Percentiles rank a stretch among this genome's conserved stretches.
Conservation (phyloP, 1,139 yeast genomes). For the Debaryomyces sp. region DNA sequence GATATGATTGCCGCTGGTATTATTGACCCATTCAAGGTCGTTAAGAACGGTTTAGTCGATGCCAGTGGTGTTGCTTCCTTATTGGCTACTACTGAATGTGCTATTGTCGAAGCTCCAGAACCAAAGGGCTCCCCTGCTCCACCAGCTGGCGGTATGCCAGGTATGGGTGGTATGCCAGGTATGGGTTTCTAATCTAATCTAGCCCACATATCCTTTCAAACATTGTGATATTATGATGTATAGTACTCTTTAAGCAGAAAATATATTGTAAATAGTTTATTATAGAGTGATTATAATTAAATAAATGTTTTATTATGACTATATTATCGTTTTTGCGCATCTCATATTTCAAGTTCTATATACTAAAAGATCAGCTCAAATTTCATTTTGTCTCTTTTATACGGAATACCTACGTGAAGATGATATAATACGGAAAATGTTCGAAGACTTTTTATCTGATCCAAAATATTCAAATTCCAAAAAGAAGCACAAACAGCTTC, state of each 20-base stretch:
- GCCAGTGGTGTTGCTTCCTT: constrained; percentile 98
- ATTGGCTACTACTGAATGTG: constrained; percentile 98
- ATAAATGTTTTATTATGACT: constrained; percentile 1
- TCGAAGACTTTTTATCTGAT: constrained; percentile 22
- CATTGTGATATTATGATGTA: constrained; percentile 6
- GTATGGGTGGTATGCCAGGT: constrained; percentile 41
- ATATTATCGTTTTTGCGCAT: constrained; percentile 1
- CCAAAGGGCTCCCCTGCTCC: constrained; percentile 71
- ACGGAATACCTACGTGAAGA: background rate
- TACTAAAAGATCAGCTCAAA: background rate
- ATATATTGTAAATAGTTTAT: constrained; percentile 12
- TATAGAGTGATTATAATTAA: constrained; percentile 7
- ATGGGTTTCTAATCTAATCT: constrained; percentile 12
- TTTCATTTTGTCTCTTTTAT: background rate
- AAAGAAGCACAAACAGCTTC: constrained; percentile 17
- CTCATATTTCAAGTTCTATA: background rate
- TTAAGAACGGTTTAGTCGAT: constrained; percentile 93
- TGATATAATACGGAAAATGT: constrained; percentile 16
- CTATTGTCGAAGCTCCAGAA: constrained; percentile 96
- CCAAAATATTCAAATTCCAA: constrained; percentile 15
- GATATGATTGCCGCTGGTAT: constrained; percentile 98
- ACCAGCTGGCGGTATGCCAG: constrained; percentile 57
- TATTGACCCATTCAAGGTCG: constrained; percentile 99
- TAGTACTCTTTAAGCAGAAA: constrained; percentile 6
- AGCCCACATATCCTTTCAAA: background rate